Base-by-base conservation (phyloP, 2,329 filamentous ascomycete genomes). In the Cordyceps pruinosa region DNA sequence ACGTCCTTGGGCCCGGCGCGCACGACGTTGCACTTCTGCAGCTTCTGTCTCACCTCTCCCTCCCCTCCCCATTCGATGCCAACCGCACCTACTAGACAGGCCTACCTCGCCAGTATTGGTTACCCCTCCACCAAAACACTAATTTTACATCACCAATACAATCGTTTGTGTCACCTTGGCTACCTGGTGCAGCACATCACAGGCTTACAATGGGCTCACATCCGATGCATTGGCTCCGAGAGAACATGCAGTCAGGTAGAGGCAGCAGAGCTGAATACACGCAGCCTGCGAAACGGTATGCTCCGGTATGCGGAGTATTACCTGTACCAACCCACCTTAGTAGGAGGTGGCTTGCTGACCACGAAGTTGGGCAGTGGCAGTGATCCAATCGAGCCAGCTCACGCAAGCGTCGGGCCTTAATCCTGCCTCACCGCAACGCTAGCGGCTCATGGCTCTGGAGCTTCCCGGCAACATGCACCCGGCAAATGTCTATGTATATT, bases 371-470 rank as follows among this genome's bases (percentile, higher is more conserved):
- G n/a, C 25, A 23, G 23, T n/a, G 32, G 34, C 28, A 23, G 30
- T 35, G 41, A 32, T 21, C 25, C 23, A 39, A 26, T 34, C 5
- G 39, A 35, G 7, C 25, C 42, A 47, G 42, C 42, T 25, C 52
- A 41, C 26, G 25, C 8, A 35, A 30, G 30, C n/a, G 41, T 56
- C 44, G 41, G 44, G 52, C 44, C 44, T 17, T n/a, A 21, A 48
- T 41, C 34, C 34, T 37, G 34, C 32, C 52, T 56, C 52, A 47
- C 52, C 44, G 44, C 34, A 56, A 48, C 44, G 32, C 52, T 48
- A 41, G 23, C 17, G n/a, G 12, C 13, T 32, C 23, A 12, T 47
- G 13, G 32, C 32, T 39, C 32, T 17, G 12, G 9, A 23, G 8
- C 23, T 48, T 28, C 15, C 15, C 32, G n/a, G n/a, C n/a, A n/a